Evolutionary conservation across 1,284 basidiomycete species (phyloP), one percentile per base, ranked within the genome.

Genomic region (Ceratobasidium sp.): DNA sequence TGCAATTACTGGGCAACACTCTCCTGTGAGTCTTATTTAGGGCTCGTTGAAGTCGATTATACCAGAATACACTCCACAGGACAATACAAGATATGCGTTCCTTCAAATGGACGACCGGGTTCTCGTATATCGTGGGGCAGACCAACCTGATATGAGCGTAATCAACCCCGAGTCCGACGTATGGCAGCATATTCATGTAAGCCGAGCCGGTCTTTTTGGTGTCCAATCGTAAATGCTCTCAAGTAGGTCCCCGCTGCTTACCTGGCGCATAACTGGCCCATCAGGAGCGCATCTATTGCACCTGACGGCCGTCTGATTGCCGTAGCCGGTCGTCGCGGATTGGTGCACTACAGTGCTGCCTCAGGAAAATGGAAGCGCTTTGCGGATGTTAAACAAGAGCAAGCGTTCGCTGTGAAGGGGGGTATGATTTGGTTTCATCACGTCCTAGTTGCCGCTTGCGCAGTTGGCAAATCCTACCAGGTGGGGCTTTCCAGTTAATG

Each of bases 131-230:
- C 87, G 97, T 70, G 96, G 97, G 1, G 92, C 94, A 22, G 96
- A 99, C 78, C 95, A 98, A 78, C 95, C 94, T 7, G 96, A 99
- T 76, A 92, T 97, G 88, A 96, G 94, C 76, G 90, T 99, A 55
- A 98, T 99, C 77, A 98, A 98, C 76, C 96, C 96, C n/a, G 96
- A 98, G 76, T 94, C 93, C 2, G 96, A 98, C 75, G 94, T 98
- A 7, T 98, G 96, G 94, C 94, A 98, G 74, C 91, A 94, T 79
- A 91, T 98, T 78, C 95, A 94, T 84, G 92, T 84, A 73, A 50
- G 57, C 20, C 12, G 31, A 20, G 22, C n/a, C n/a, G n/a, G 12
- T 53, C 5, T 7, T n/a, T 27, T 3, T 22, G 13, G 27, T 10
- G 29, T 67, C 25, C 29, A 15, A 25, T 40, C 12, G 25, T 35